Percentiles rank a stretch among this genome's conserved stretches.
Conservation (phyloP, 805 yeast species). For the Zygosaccharomyces bisporus region DNA sequence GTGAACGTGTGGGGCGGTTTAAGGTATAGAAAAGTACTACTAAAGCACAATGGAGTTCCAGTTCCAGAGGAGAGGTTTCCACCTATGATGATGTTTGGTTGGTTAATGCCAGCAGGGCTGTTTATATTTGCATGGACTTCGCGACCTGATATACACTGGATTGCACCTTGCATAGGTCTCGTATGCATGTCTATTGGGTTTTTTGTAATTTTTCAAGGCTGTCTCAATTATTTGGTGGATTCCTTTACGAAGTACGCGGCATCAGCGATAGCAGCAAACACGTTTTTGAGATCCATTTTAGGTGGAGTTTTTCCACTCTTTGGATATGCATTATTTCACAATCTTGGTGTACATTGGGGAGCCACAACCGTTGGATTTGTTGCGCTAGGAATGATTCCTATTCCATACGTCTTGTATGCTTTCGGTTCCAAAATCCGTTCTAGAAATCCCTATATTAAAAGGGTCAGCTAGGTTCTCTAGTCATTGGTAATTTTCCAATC, state of each 20-base stretch:
- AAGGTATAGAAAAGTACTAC: not conserved
- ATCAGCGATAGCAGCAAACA: slow-evolving; percentile 61
- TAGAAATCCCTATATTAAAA: slow-evolving; percentile 3
- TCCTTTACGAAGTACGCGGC: slow-evolving; percentile 57
- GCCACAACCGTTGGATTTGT: slow-evolving; percentile 51
- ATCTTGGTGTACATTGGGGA: slow-evolving; percentile 39
- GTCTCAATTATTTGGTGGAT: slow-evolving; percentile 58
- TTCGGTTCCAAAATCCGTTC: slow-evolving; percentile 43
- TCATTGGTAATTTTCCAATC: no score
- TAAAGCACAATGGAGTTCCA: slow-evolving; percentile 1
- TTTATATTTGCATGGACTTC: slow-evolving; percentile 9
- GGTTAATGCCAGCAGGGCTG: slow-evolving; percentile 7
- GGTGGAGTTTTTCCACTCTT: slow-evolving; percentile 63
- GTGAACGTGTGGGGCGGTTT: slow-evolving; percentile 4
- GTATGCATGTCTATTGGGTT: slow-evolving; percentile 51
- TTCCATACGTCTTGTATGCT: slow-evolving; percentile 51
- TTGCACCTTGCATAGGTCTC: slow-evolving; percentile 58
- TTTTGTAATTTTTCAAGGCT: slow-evolving; percentile 54
- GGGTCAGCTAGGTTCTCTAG: slow-evolving; percentile 1
- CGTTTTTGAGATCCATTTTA: slow-evolving; percentile 54
- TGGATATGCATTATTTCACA: slow-evolving; percentile 19
- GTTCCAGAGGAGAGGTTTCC: slow-evolving; percentile 8
- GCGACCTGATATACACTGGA: slow-evolving; percentile 41
- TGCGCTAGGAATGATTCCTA: slow-evolving; percentile 49
- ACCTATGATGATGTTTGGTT: slow-evolving; percentile 7